Conservation (phyloP, 2,329 filamentous ascomycete genomes). For the Sclerotinia minor region DNA sequence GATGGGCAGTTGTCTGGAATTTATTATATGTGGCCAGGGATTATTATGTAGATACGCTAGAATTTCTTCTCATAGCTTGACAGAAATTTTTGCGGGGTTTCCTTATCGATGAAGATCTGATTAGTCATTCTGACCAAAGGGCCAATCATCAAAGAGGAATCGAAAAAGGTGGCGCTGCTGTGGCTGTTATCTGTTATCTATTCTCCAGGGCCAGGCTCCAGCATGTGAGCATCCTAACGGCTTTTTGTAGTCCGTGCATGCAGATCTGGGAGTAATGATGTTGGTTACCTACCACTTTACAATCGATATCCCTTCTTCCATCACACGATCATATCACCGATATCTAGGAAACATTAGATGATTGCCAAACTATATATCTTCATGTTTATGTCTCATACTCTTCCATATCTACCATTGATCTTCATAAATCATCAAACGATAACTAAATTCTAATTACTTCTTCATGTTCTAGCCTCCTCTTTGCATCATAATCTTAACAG, state of each 20-base stretch:
- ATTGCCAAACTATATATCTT: no score
- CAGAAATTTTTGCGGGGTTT: not conserved
- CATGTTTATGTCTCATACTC: not conserved
- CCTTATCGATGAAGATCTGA: not conserved
- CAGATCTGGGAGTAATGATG: no score
- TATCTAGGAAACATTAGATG: no score
- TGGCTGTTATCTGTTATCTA: no score
- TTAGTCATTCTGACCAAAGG: not conserved
- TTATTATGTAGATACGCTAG: not conserved
- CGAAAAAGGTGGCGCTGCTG: no score
- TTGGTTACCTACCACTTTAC: no score
- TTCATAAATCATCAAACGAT: not conserved
- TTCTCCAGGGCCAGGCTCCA: no score
- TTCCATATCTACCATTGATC: not conserved
- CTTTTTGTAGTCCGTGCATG: constrained; percentile 1
- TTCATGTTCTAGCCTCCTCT: no score
- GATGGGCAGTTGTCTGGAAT: not conserved
- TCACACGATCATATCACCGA: no score
- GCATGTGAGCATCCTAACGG: no score
- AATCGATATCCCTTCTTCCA: no score
- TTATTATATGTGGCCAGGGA: constrained; percentile 8
- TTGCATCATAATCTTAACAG: no score
- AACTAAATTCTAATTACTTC: not conserved
- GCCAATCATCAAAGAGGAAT: not conserved
- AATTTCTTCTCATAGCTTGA: not conserved